Evolutionary conservation across 805 yeast species (phyloP).

Genomic region (Saccharomycopsis sp.): DNA sequence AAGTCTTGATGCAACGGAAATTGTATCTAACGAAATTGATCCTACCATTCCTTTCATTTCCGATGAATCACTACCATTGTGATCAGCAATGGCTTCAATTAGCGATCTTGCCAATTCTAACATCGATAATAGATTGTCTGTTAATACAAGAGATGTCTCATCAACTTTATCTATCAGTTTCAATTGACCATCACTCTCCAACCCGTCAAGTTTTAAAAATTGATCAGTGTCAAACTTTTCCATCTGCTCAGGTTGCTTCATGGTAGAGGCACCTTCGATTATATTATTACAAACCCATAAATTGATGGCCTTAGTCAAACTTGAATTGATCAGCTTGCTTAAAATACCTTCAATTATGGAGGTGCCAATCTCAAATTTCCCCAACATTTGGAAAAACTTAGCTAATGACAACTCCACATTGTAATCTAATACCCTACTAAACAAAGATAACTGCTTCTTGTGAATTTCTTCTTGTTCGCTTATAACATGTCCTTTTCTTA

Average conservation of each 20-base stretch:
- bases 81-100: constrained; percentile 11
- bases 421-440: constrained; percentile 4
- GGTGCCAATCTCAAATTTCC: constrained; percentile 3
- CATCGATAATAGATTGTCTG: constrained; percentile 7
- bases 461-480: background rate
- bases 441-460: background rate
- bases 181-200: constrained; percentile 17
- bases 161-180: constrained; percentile 15
- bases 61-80: background rate
- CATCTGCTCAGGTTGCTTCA: constrained; percentile 22
- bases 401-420: constrained; percentile 9
- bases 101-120: constrained; percentile 30
- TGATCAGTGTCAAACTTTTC: constrained; percentile 20
- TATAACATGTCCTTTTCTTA: background rate
- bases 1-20: constrained; percentile 29
- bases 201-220: constrained; percentile 29
- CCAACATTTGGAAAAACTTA: constrained; percentile 9
- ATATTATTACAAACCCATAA: constrained; percentile 36
- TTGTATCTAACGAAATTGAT: constrained; percentile 39
- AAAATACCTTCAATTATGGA: constrained; percentile 4
- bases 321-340: constrained; percentile 9
- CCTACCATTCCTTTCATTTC: constrained; percentile 19
- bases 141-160: constrained; percentile 1
- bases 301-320: constrained; percentile 23
- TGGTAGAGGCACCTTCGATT: constrained; percentile 24